Base-by-base conservation (phyloP, 306 rosid genomes). In the Ormosia emarginata region DNA sequence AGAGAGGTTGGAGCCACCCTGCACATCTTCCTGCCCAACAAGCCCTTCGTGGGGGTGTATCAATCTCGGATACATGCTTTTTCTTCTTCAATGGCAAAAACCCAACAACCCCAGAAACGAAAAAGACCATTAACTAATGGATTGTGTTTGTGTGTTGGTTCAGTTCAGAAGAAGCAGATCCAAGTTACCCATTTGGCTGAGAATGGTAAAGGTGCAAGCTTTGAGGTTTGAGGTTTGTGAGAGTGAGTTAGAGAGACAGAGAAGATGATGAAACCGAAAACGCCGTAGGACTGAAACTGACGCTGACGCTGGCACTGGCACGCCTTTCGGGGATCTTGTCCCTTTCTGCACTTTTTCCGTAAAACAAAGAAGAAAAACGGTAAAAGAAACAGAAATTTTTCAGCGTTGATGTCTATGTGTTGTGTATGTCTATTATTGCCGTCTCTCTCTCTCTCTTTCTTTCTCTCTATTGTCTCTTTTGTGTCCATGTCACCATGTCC, bases 11-110 rank as follows among this genome's bases (percentile, higher is more conserved):
- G 89, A 78, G 63, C 41, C 83, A 73, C 69, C 84, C 7, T 86
- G 97, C 61, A 94, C 9, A 76, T 90, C 97, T 34, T 87, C 95
- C 41, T 82, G 87, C 5, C 81, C 83, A 37, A 86, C 86, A 47
- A 87, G 75, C 61, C 87, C 91, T 61, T 89, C 87, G 14, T 86
- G 90, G 1, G 90, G 89, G 75, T 90, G 97, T 66, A 94, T 91
- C 64, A 92, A 47, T 59, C 94, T 82, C 2, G 98, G 96, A 86
- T 72, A 92, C 98, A 94, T 94, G 47, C n/a, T 56, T 41, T n/a
- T 75, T 41, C 68, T 68, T n/a, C 73, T 46, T 59, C 34, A 37
- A 7, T 55, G 79, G 75, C 3, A 61, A 57, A 68, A 76, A 33
- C 72, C 73, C 59, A 77, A 33, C 6, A 77, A 52, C 2, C 59